Evolutionary conservation across 805 yeast species (phyloP).

Genomic region (Sugiyamaella smithiae): DNA sequence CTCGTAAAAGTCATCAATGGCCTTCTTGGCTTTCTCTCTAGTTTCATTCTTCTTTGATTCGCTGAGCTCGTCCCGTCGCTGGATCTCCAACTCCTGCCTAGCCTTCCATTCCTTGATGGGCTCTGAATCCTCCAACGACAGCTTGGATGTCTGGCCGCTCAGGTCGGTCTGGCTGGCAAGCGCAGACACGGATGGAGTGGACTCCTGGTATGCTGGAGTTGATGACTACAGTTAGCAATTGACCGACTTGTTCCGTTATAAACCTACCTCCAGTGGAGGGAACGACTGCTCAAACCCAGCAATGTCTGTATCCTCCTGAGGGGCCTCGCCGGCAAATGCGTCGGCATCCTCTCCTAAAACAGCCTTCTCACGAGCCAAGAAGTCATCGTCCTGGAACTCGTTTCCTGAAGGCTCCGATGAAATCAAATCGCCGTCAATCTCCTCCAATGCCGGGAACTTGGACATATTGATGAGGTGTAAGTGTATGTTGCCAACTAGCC

Average conservation of each 20-base stretch:
- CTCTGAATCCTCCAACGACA: constrained; percentile 48
- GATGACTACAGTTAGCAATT: background rate
- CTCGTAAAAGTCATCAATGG: constrained; percentile 89
- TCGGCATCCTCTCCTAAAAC: constrained; percentile 43
- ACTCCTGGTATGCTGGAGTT: background rate
- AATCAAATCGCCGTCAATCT: constrained; percentile 33
- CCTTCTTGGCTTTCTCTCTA: constrained; percentile 71
- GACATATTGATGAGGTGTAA: constrained; percentile 28
- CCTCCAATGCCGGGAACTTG: constrained; percentile 38
- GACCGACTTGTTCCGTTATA: constrained; percentile 3
- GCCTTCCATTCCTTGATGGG: constrained; percentile 76
- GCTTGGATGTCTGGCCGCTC: constrained; percentile 23
- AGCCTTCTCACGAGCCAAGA: constrained; percentile 41
- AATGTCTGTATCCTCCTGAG: constrained; percentile 17
- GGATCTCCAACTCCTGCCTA: constrained; percentile 73
- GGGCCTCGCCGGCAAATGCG: constrained; percentile 30
- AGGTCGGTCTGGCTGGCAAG: constrained; percentile 20
- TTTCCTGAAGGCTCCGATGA: constrained; percentile 14
- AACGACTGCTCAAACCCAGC: constrained; percentile 26
- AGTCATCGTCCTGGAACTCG: constrained; percentile 38
- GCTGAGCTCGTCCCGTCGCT: constrained; percentile 73
- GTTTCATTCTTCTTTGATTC: constrained; percentile 61
- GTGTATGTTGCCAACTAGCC: background rate
- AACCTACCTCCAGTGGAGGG: constrained; percentile 28
- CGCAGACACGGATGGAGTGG: constrained; percentile 17